Evolutionary conservation across 1,139 yeast species (phyloP).

Genomic region (Sugiyamaella neomexicana): DNA sequence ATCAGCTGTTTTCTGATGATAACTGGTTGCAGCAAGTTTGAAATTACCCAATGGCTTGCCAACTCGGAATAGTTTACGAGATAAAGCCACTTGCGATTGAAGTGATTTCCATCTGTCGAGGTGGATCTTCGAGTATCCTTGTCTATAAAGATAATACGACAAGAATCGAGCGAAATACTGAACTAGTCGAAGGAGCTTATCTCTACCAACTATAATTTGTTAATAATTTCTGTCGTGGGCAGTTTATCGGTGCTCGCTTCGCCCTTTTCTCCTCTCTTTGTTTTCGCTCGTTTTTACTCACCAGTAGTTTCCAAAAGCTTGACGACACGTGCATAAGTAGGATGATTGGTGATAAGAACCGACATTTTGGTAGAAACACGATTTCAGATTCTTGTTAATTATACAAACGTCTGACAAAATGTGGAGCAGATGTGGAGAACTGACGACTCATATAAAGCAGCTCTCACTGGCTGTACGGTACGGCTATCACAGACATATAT

Average conservation of each 20-base stretch:
- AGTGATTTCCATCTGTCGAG: conserved; percentile 54
- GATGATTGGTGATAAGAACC: conserved; percentile 49
- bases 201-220: conserved; percentile 53
- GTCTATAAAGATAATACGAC: conserved; percentile 59
- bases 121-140: conserved; percentile 55
- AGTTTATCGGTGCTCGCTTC: too few species aligned
- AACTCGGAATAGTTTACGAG: conserved; percentile 83
- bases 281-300: conserved; percentile 14
- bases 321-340: conserved; percentile 62
- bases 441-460: too few species aligned
- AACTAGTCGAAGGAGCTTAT: conserved; percentile 74
- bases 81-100: conserved; percentile 60
- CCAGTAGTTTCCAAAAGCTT: conserved; percentile 38
- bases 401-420: not conserved
- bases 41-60: conserved; percentile 79
- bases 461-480: too few species aligned
- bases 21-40: conserved; percentile 66
- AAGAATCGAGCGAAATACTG: conserved; percentile 81
- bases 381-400: not conserved
- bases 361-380: not conserved
- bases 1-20: conserved; percentile 72
- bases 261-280: not conserved
- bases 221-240: too few species aligned
- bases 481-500: too few species aligned
- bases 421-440: not conserved